phyloP scores from a whole-genome alignment of 169 alveolate genomes.

The Plasmodium vivax region DNA sequence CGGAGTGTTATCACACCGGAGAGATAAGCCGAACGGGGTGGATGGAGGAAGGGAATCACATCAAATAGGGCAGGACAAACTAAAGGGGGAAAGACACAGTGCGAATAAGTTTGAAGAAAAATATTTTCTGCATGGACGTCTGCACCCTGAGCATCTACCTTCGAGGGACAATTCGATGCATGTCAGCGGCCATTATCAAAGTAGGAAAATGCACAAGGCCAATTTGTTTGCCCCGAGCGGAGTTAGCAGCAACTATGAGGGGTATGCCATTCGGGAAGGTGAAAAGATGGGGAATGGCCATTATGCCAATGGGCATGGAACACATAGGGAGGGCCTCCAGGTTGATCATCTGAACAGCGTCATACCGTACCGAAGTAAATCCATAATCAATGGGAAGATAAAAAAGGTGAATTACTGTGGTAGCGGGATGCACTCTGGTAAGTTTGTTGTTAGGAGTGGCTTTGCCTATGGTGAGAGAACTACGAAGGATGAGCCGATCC shows the following conservation, averaged over 20 bases:
- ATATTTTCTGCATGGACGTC: background rate
- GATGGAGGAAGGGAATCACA: background rate
- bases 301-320: background rate
- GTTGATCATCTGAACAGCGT: background rate
- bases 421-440: background rate
- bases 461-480: background rate
- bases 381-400: background rate
- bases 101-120: slow-evolving; percentile 6
- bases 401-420: background rate
- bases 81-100: background rate
- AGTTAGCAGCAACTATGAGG: background rate
- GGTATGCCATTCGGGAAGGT: background rate
- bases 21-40: background rate
- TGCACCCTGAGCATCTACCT: background rate
- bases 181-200: background rate
- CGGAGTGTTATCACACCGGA: background rate
- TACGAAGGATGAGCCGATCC: background rate
- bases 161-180: background rate
- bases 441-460: background rate
- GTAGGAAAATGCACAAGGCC: slow-evolving; percentile 58
- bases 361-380: background rate
- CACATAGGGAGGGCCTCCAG: background rate
- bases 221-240: slow-evolving; percentile 25
- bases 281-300: background rate
- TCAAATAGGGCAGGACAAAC: background rate